Percentiles rank a stretch among this genome's conserved stretches.
Evolutionary conservation across 371 early-diverging fungal species (phyloP).

Genomic region (Dichotomocladium elegans): DNA sequence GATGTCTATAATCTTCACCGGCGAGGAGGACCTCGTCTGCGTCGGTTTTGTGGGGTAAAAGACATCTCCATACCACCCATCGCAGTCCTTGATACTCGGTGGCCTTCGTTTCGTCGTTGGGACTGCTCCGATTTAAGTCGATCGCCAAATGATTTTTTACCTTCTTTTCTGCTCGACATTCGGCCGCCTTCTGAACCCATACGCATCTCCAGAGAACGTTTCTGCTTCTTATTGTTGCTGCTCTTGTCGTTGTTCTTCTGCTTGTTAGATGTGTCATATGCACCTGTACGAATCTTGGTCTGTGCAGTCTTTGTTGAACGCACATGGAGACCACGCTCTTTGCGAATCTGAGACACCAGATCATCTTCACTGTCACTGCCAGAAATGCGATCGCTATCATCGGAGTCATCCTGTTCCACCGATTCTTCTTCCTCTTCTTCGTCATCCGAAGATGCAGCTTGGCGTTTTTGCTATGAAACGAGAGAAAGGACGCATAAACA

Average conservation of each 20-base stretch:
- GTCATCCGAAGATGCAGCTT: constrained; percentile 35
- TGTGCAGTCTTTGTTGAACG: constrained; percentile 24
- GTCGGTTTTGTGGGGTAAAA: constrained; percentile 34
- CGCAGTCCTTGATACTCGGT: constrained; percentile 54
- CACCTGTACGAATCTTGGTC: constrained; percentile 12
- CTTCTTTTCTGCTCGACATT: constrained; percentile 24
- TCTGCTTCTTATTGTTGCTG: constrained; percentile 32
- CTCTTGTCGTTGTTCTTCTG: constrained; percentile 22
- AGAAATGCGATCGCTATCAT: constrained; percentile 35
- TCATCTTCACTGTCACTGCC: constrained; percentile 48
- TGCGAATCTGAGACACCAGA: constrained; percentile 40
- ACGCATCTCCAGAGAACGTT: constrained; percentile 47
- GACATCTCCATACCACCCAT: constrained; percentile 68
- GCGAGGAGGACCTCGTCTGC: not conserved
- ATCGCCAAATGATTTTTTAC: constrained; percentile 37
- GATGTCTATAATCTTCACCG: not conserved
- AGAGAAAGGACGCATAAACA: not conserved
- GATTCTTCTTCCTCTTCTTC: constrained; percentile 34
- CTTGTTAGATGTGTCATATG: constrained; percentile 5
- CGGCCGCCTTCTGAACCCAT: constrained; percentile 46
- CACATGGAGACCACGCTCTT: constrained; percentile 38
- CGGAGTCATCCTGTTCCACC: constrained; percentile 40
- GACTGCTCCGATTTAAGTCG: constrained; percentile 29
- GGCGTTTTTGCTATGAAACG: constrained; percentile 24
- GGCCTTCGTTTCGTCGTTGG: constrained; percentile 25